Evolutionary conservation across 129 eudicot species (phyloP), one percentile per base, ranked within the genome.

Genomic region (Lonicera japonica): DNA sequence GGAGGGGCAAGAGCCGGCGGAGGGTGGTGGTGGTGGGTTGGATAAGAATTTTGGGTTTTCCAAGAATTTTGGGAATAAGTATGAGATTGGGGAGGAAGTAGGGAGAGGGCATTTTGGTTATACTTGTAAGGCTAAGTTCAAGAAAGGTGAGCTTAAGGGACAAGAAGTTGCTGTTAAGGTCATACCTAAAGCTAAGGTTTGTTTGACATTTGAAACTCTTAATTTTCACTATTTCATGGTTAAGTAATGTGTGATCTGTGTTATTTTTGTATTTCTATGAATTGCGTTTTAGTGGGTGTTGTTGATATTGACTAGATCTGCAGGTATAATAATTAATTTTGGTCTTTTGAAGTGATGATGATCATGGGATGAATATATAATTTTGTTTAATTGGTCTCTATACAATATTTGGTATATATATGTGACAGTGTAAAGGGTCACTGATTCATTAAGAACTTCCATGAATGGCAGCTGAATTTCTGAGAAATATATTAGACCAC

Each of bases 81-180:
- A 74, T 65, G 95, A 87, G 73, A 11, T 87, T 5, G 96, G 98
- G 39, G 96, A 87, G 5, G 98, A 92, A 40, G 91, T 91, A 0
- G 95, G 98, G 56, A 78, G 95, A 72, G 96, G 98, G 53, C 98
- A 92, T 85, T 92, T 92, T 83, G 98, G 96, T 61, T 85, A 73
- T 56, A 92, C 98, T 67, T 77, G 96, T 65, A 70, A 68, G 56
- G 98, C 96, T 21, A 84, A 74, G 67, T 75, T 74, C 21, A 88
- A 88, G 68, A 92, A 92, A 64, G 98, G 98, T 10, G 95, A 84
- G 24, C 59, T 87, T 21, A 92, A 87, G 74, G 98, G 95, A 13
- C 86, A 80, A 43, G 85, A 85, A 34, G 95, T 92, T 70, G 98
- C 98, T 21, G 96, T 92, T 54, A 92, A 92, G 73, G 86, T 92